Evolutionary conservation across 768 basidiomycete species (phyloP).

Genomic region (Austroboletus festivus): DNA sequence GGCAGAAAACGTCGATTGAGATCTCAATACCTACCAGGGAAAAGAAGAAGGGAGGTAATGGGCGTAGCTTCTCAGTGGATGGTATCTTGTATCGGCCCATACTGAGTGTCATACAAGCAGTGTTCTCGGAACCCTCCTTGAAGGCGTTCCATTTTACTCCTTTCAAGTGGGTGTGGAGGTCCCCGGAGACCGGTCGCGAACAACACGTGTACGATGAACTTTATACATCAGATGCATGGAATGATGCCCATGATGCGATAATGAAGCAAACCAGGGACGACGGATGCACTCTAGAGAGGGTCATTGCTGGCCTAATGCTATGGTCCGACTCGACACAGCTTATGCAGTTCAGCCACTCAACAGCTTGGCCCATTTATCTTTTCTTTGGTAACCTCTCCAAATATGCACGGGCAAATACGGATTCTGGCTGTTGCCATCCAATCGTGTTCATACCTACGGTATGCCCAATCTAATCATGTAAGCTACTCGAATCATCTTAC

Average conservation of each 20-base stretch:
- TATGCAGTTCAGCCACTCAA: constrained; percentile 10
- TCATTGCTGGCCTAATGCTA: background rate
- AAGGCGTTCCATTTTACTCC: constrained; percentile 23
- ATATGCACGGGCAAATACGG: background rate
- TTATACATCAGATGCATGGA: background rate
- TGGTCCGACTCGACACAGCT: constrained; percentile 8
- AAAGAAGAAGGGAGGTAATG: background rate
- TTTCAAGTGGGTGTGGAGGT: constrained; percentile 13
- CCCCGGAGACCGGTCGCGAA: background rate
- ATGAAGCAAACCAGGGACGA: constrained; percentile 7
- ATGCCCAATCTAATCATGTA: constrained; percentile 1
- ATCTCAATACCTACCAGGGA: constrained; percentile 1
- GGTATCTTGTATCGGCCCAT: background rate
- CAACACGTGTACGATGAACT: background rate
- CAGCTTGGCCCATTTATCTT: constrained; percentile 7
- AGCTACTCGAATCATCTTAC: background rate
- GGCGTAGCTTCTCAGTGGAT: background rate
- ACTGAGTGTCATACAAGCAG: constrained; percentile 5
- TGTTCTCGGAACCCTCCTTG: background rate
- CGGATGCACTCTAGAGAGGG: constrained; percentile 11
- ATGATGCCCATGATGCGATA: constrained; percentile 9
- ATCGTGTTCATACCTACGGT: constrained; percentile 6
- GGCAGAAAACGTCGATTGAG: background rate
- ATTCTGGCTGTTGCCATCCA: background rate
- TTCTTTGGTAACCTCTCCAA: background rate